Evolutionary conservation across 1,284 basidiomycete species (phyloP), one percentile per base, ranked within the genome.

Genomic region (Apiotrichum sp.): DNA sequence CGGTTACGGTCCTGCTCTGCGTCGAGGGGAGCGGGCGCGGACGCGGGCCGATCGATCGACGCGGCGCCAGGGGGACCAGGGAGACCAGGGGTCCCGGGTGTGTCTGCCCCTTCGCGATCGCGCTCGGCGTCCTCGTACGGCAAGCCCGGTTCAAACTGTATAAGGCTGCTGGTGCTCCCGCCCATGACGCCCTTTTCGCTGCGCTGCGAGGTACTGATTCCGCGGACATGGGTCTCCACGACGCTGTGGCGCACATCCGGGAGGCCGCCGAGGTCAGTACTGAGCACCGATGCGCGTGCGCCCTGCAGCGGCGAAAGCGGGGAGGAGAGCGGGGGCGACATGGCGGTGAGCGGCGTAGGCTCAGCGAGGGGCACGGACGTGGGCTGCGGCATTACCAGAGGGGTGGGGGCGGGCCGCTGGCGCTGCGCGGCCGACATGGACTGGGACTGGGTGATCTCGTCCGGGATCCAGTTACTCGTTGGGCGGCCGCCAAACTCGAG

Each of bases 1-100:
- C 47, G 14, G 5, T 47, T 34, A n/a, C 33, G 36, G 13, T 38
- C 36, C 36, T 13, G 45, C 3, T 11, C 4, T 14, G 14, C 33
- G 14, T 36, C 35, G 4, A 38, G 35, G 9, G 22, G 16, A 16
- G 29, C 13, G 35, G 47, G 5, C 35, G 35, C n/a, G 33, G 33
- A 36, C n/a, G 34, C 22, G 38, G 31, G 47, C 38, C 42, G 52
- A 3, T 34, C 39, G 42, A 39, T 13, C 29, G 34, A 10, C 31
- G 52, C 50, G 48, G 44, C 10, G 47, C 14, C 11, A 36, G 54
- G 33, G 47, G 44, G 7, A 43, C n/a, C 10, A 36, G 53, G 31
- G 46, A 22, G 6, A 4, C 6, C 31, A 33, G 46, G 44, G 6
- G 11, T 4, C 4, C n/a, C 9, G 44, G 8, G 22, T 8, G 11